These are phyloP conservation scores for Chaetomiaceae sp. DNA, from an alignment of 2,329 filamentous ascomycete genomes.

Conservation along the genomic window DNA sequence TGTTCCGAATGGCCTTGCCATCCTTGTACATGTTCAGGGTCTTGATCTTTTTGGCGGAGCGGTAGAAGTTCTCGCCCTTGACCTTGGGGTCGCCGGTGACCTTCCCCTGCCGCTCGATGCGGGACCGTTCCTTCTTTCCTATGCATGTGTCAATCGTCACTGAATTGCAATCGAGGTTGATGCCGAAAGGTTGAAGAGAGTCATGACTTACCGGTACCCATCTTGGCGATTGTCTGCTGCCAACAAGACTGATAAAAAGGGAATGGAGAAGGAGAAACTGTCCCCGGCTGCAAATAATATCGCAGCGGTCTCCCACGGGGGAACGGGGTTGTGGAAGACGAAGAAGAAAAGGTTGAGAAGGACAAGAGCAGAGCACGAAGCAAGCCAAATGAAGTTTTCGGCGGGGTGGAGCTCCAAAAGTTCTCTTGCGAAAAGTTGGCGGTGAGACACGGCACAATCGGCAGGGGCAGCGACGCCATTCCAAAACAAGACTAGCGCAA, in stretches of 20 bases:
- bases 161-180: conserved; percentile 23
- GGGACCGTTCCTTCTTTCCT: conserved; percentile 83
- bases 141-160: conserved; percentile 36
- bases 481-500: conserved; percentile 14
- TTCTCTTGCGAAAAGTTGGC: conserved; percentile 22
- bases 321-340: conserved; percentile 19
- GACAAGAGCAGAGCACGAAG: conserved; percentile 3
- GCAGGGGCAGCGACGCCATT: conserved; percentile 1
- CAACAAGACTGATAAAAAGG: conserved; percentile 2
- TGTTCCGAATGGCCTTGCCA: conserved; percentile 76
- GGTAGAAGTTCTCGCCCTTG: conserved; percentile 99
- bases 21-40: conserved; percentile 86
- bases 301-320: conserved; percentile 20
- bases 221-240: conserved; percentile 20
- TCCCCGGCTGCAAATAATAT: conserved; percentile 20
- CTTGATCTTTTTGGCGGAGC: conserved; percentile 84
- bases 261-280: conserved; percentile 7
- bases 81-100: conserved; percentile 86
- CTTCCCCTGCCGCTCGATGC: conserved; percentile 82
- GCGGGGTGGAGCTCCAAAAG: conserved; percentile 24
- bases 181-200: background rate
- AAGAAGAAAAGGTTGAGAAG: conserved; percentile 16
- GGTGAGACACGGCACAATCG: conserved; percentile 23
- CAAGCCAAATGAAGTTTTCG: conserved; percentile 24
- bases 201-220: conserved; percentile 25